Conservation (phyloP, 2,329 filamentous ascomycete species). For the Coniella lustricola region DNA sequence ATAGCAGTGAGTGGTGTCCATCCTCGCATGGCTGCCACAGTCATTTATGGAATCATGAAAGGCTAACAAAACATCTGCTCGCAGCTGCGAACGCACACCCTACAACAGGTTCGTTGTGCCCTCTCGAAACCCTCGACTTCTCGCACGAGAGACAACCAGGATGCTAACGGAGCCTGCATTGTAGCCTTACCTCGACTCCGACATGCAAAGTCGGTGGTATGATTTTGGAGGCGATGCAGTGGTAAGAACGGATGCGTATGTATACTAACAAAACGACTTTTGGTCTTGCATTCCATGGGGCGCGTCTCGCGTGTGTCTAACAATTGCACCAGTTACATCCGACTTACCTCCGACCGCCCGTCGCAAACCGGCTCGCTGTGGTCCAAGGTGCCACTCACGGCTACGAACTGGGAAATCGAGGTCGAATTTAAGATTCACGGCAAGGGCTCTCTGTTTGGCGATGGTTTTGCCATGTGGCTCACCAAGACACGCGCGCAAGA, state of each 20-base stretch:
- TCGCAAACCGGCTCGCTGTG: conserved; percentile 92
- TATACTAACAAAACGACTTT: conserved; percentile 18
- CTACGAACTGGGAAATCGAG: conserved; percentile 98
- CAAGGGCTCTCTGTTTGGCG: conserved; percentile 82
- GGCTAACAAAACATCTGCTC: conserved; percentile 12
- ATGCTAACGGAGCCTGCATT: conserved; percentile 13
- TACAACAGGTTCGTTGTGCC: conserved; percentile 68
- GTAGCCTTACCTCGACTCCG: conserved; percentile 93
- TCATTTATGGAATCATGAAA: not conserved
- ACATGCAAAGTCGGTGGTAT: conserved; percentile 98
- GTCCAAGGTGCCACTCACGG: conserved; percentile 87
- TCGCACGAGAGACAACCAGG: conserved; percentile 16
- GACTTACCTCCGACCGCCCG: conserved; percentile 81
- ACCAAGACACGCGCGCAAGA: conserved; percentile 80
- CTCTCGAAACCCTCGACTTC: conserved; percentile 11
- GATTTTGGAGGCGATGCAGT: conserved; percentile 97
- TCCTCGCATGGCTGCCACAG: not conserved
- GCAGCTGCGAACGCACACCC: conserved; percentile 80
- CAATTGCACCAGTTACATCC: conserved; percentile 63
- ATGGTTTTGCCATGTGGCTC: conserved; percentile 97
- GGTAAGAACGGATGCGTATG: conserved; percentile 63
- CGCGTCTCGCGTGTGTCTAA: conserved; percentile 1
- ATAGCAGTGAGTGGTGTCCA: conserved; percentile 35
- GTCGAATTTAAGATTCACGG: conserved; percentile 93
- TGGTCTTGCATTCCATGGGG: not conserved